phyloP scores from a whole-genome alignment of 306 rosid genomes.

The Neltuma alba region DNA sequence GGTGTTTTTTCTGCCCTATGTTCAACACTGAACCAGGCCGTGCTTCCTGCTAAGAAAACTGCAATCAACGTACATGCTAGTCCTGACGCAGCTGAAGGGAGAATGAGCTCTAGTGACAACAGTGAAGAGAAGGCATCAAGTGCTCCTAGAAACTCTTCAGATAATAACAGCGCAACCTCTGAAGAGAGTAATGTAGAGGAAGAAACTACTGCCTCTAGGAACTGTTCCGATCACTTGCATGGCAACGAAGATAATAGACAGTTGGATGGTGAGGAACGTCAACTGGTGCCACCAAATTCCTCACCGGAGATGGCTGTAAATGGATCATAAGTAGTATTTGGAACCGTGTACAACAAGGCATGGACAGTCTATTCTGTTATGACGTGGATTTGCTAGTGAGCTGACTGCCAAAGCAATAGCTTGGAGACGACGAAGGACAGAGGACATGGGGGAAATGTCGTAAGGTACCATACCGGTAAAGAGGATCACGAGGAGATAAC shows the following conservation, averaged over 20 bases:
- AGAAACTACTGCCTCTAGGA: slow-evolving; percentile 53
- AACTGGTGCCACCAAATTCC: slow-evolving; percentile 78
- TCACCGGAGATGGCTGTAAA: slow-evolving; percentile 90
- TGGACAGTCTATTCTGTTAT: slow-evolving; percentile 35
- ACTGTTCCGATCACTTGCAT: slow-evolving; percentile 55
- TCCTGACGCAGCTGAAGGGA: slow-evolving; percentile 47
- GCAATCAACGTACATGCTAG: slow-evolving; percentile 39
- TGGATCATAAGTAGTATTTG: slow-evolving; percentile 60
- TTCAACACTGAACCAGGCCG: slow-evolving; percentile 74
- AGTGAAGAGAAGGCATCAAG: slow-evolving; percentile 43
- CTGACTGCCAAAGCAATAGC: slow-evolving; percentile 31
- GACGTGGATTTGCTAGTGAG: slow-evolving; percentile 53
- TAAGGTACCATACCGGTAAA: slow-evolving; percentile 41
- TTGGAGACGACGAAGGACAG: slow-evolving; percentile 32
- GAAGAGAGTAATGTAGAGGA: slow-evolving; percentile 62
- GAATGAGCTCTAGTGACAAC: slow-evolving; percentile 45
- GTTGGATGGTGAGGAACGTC: slow-evolving; percentile 68
- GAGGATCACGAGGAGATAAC: slow-evolving; percentile 14
- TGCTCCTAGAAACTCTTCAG: slow-evolving; percentile 45
- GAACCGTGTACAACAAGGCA: slow-evolving; percentile 27
- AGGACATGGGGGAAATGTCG: slow-evolving; percentile 46
- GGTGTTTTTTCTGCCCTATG: slow-evolving; percentile 72
- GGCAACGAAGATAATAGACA: slow-evolving; percentile 56
- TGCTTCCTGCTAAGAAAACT: slow-evolving; percentile 68
- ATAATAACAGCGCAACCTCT: slow-evolving; percentile 37